Evolutionary conservation across 306 rosid genomes (phyloP).

Genomic region (Macrotyloma uniflorum): DNA sequence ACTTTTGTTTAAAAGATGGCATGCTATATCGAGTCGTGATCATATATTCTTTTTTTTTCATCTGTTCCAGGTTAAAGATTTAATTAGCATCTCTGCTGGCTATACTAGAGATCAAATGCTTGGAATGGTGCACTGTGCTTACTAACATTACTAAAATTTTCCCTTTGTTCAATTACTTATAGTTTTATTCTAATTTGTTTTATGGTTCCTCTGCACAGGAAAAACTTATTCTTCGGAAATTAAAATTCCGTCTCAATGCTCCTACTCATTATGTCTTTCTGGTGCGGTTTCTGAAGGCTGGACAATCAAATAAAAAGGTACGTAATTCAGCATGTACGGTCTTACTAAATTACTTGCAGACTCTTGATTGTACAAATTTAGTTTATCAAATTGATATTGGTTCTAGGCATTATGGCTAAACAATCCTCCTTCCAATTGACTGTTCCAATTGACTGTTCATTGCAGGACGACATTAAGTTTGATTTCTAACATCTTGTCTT

Average conservation of each 20-base stretch:
- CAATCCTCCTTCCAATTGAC: slow-evolving; percentile 13
- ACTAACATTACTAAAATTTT: too few relatives aligned
- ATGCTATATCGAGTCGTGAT: slow-evolving; percentile 20
- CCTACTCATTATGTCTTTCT: slow-evolving; percentile 92
- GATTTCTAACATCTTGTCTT: slow-evolving; percentile 31
- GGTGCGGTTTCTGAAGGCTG: slow-evolving; percentile 94
- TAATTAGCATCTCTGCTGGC: slow-evolving; percentile 83
- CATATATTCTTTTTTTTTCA: slow-evolving; percentile 24
- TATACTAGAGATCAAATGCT: slow-evolving; percentile 89
- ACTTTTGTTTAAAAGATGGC: slow-evolving; percentile 1
- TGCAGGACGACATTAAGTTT: slow-evolving; percentile 15
- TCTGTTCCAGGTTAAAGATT: slow-evolving; percentile 66
- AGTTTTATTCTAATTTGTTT: slow-evolving; percentile 7
- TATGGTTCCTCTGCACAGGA: slow-evolving; percentile 62
- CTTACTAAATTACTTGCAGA: not conserved
- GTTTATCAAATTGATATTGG: slow-evolving; percentile 5
- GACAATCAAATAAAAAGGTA: slow-evolving; percentile 77
- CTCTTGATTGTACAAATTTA: not conserved
- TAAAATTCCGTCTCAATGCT: slow-evolving; percentile 78
- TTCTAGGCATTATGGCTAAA: slow-evolving; percentile 2
- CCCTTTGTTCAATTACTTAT: not conserved
- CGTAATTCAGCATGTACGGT: not conserved
- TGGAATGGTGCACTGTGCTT: too few relatives aligned
- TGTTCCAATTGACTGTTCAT: slow-evolving; percentile 17
- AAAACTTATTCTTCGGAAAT: slow-evolving; percentile 66